Evolutionary conservation across 208 protist species (phyloP).

Genomic region (Tritrichomonas musculus): DNA sequence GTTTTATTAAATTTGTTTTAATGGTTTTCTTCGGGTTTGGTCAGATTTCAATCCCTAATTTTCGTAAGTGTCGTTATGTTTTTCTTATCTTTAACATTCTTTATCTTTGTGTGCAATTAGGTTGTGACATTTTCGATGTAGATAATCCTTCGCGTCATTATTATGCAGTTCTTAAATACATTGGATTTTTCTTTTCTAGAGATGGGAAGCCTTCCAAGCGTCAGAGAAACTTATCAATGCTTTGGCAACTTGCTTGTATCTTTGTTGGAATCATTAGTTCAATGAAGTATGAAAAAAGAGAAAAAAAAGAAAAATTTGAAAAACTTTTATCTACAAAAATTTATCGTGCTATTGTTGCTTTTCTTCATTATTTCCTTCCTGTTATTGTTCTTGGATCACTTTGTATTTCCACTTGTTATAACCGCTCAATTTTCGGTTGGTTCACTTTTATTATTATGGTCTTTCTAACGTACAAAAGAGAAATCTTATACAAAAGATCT

Average conservation of each 20-base stretch:
- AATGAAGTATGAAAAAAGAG: neutral
- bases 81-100: neutral
- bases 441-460: neutral
- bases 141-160: neutral
- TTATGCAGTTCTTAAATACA: neutral
- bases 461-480: neutral
- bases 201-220: neutral
- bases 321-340: neutral
- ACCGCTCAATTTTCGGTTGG: neutral
- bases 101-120: neutral
- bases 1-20: neutral
- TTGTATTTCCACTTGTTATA: neutral
- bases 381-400: neutral
- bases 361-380: neutral
- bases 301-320: neutral
- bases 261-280: neutral
- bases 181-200: neutral
- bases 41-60: neutral
- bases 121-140: neutral
- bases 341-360: neutral
- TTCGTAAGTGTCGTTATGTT: neutral
- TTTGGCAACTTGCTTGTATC: neutral
- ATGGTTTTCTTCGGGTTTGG: neutral
- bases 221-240: neutral
- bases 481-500: neutral